phyloP scores from a whole-genome alignment of 2,329 filamentous ascomycete genomes.

The Aspergillus fumigatus region DNA sequence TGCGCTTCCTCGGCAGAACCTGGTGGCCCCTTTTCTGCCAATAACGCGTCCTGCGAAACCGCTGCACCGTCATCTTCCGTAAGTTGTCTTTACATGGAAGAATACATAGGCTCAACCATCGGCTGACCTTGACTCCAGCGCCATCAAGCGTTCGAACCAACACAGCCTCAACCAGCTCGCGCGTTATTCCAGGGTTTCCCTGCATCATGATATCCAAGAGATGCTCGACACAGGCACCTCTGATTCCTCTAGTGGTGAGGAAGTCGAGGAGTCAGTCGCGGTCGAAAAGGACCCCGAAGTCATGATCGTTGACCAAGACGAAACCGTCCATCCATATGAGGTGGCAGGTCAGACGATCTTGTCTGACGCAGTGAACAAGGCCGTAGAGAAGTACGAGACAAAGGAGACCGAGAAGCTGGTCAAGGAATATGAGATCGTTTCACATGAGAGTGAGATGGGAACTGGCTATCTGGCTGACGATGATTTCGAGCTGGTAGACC shows the following conservation, averaged over 20 bases:
- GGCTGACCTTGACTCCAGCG: background rate
- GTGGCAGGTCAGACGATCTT: constrained; percentile 54
- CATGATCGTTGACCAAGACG: constrained; percentile 42
- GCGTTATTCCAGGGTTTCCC: constrained; percentile 17
- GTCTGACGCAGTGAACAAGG: constrained; percentile 52
- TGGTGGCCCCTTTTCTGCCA: constrained; percentile 2
- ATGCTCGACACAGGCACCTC: constrained; percentile 24
- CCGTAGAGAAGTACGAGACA: constrained; percentile 57
- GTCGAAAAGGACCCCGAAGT: constrained; percentile 44
- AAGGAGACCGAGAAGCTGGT: constrained; percentile 58
- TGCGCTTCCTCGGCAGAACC: constrained; percentile 5
- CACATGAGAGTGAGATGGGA: constrained; percentile 33
- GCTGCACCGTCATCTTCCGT: constrained; percentile 15
- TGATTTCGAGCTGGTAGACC: constrained; percentile 41
- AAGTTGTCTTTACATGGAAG: constrained; percentile 3
- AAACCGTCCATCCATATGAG: constrained; percentile 52
- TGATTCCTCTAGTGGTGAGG: constrained; percentile 31
- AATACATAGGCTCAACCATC: background rate
- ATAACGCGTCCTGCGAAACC: constrained; percentile 16
- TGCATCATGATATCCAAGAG: constrained; percentile 32
- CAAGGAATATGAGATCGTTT: constrained; percentile 56
- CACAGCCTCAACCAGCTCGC: constrained; percentile 13
- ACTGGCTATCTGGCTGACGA: constrained; percentile 28
- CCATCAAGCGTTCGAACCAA: constrained; percentile 9
- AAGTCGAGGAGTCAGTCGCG: constrained; percentile 35